phyloP scores from a whole-genome alignment of 1,284 basidiomycete genomes.

The Puccinia hordei region DNA sequence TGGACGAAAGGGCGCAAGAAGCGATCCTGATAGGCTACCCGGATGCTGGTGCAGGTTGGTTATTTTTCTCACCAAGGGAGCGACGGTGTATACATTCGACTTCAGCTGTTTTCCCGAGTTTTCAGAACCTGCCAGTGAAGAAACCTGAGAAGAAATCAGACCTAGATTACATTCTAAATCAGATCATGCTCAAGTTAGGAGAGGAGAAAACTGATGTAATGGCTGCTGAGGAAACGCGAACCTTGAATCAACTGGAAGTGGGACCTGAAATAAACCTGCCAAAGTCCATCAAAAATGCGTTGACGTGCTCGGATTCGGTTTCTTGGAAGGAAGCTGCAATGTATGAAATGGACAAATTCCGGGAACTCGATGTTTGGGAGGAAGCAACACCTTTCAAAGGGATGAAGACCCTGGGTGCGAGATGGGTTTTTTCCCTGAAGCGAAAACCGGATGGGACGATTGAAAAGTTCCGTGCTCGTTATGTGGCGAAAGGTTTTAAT shows the following conservation, averaged over 20 bases:
- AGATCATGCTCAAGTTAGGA: too few relatives aligned
- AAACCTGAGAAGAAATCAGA: too few relatives aligned
- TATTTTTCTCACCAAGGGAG: neutral
- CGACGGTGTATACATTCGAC: neutral
- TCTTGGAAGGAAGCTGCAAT: too few relatives aligned
- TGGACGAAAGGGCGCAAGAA: neutral
- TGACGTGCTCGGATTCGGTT: too few relatives aligned
- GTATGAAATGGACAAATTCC: neutral
- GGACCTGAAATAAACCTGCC: neutral
- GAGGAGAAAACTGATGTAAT: too few relatives aligned
- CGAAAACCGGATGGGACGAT: neutral
- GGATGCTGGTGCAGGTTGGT: neutral
- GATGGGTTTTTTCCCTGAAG: too few relatives aligned
- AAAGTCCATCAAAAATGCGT: too few relatives aligned
- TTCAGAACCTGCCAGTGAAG: neutral
- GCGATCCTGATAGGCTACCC: neutral
- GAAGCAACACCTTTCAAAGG: neutral
- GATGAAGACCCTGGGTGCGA: too few relatives aligned
- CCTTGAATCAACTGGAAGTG: too few relatives aligned
- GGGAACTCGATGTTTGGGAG: neutral
- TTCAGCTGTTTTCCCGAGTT: neutral
- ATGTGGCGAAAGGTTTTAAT: conserved; percentile 20
- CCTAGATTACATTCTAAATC: too few relatives aligned
- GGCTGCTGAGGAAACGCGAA: too few relatives aligned
- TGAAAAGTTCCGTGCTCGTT: neutral